Evolutionary conservation across 257 asterid species (phyloP).

Genomic region (Gentiana dahurica): DNA sequence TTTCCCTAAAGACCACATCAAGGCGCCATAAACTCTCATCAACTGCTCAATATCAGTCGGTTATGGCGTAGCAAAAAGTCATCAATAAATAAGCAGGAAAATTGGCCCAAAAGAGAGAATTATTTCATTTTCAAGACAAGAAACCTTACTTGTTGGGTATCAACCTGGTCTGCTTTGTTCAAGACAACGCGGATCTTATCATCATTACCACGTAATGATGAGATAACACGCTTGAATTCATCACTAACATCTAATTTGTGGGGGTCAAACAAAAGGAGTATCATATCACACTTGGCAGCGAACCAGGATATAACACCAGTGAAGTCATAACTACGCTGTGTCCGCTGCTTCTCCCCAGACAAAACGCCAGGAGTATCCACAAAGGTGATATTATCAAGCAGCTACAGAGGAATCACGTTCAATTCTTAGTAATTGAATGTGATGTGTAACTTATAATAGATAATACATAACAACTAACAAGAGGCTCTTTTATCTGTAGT

Average conservation of each 20-base stretch:
- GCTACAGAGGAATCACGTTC: constrained; percentile 27
- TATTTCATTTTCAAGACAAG: not conserved
- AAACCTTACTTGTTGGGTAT: constrained; percentile 70
- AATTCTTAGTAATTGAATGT: not conserved
- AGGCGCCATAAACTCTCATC: constrained; percentile 98
- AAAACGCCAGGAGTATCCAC: constrained; percentile 99
- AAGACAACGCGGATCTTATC: constrained; percentile 92
- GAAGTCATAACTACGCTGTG: constrained; percentile 90
- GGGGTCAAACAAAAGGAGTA: constrained; percentile 89
- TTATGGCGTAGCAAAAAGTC: not conserved
- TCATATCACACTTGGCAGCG: constrained; percentile 88
- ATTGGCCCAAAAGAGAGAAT: not conserved
- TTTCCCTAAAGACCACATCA: constrained; percentile 99
- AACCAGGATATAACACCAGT: constrained; percentile 98
- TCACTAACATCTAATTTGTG: constrained; percentile 96
- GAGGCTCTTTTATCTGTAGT: not conserved
- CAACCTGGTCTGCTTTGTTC: constrained; percentile 96
- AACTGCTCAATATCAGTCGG: constrained; percentile 31
- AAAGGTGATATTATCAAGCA: constrained; percentile 73
- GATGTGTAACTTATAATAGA: not conserved
- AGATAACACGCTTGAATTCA: constrained; percentile 84
- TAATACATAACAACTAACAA: no score
- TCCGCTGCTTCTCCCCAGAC: constrained; percentile 95
- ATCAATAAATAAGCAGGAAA: not conserved
- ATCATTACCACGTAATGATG: constrained; percentile 87